Evolutionary conservation across 140 eudicot species (phyloP).

Genomic region (Cichorium intybus): DNA sequence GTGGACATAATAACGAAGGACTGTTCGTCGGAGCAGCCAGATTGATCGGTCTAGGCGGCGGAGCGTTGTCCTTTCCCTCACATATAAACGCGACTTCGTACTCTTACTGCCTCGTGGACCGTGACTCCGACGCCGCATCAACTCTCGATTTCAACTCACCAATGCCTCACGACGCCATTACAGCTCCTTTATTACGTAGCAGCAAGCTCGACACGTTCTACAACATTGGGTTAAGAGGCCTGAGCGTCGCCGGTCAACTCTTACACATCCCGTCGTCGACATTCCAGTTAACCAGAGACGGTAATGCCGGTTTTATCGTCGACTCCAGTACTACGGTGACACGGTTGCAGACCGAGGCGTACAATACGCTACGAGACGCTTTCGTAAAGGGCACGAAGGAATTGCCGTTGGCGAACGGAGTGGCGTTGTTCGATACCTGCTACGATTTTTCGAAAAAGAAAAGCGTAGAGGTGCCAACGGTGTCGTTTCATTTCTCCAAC

Average conservation of each 20-base stretch:
- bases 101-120: conserved; percentile 80
- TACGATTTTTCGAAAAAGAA: conserved; percentile 49
- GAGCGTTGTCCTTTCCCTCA: conserved; percentile 60
- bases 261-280: conserved; percentile 38
- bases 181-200: conserved; percentile 54
- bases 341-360: conserved; percentile 55
- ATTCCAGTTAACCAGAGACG: conserved; percentile 39
- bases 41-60: conserved; percentile 81
- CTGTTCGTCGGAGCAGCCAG: conserved; percentile 84
- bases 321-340: conserved; percentile 91
- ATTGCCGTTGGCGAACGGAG: conserved; percentile 49
- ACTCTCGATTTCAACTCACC: conserved; percentile 65
- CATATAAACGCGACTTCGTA: conserved; percentile 69
- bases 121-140: conserved; percentile 63
- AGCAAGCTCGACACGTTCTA: conserved; percentile 49
- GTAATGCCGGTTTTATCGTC: conserved; percentile 69
- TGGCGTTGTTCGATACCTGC: conserved; percentile 84
- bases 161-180: conserved; percentile 38
- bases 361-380: conserved; percentile 55
- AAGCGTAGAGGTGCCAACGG: conserved; percentile 85
- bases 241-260: conserved; percentile 57
- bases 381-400: conserved; percentile 41
- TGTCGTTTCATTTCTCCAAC: conserved; percentile 65
- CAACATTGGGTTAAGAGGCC: conserved; percentile 59
- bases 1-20: conserved; percentile 85